These are phyloP conservation scores for Nemania serpens DNA, from an alignment of 2,329 filamentous ascomycete genomes.

Conservation along the genomic window DNA sequence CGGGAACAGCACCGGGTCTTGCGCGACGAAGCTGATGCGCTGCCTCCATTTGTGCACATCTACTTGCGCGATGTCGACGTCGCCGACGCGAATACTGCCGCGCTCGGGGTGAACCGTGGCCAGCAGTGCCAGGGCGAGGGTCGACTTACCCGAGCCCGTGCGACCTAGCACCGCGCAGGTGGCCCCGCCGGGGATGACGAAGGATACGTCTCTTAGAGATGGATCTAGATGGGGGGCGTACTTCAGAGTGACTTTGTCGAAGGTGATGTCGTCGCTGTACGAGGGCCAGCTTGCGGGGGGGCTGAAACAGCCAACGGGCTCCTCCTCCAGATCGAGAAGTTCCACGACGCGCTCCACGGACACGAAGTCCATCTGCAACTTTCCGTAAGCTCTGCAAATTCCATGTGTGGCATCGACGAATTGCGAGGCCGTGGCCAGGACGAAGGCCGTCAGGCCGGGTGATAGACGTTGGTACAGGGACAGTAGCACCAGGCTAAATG, in stretches of 20 bases:
- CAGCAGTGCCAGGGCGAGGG: conserved; percentile 64
- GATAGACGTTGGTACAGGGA: conserved; percentile 77
- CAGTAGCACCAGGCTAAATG: conserved; percentile 72
- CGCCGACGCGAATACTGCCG: conserved; percentile 60
- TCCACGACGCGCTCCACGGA: conserved; percentile 87
- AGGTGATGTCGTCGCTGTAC: conserved; percentile 72
- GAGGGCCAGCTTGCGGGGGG: conserved; percentile 80
- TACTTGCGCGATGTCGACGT: conserved; percentile 55
- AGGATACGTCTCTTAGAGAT: conserved; percentile 68
- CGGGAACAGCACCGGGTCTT: conserved; percentile 66
- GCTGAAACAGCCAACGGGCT: conserved; percentile 66
- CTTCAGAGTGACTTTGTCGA: conserved; percentile 76
- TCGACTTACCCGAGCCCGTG: conserved; percentile 87
- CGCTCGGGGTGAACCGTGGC: conserved; percentile 57
- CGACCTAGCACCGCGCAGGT: conserved; percentile 75
- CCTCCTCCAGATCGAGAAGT: conserved; percentile 77
- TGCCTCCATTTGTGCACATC: conserved; percentile 61
- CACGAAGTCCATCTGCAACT: conserved; percentile 90
- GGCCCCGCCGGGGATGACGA: conserved; percentile 70
- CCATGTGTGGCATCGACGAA: conserved; percentile 73
- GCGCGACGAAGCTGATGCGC: conserved; percentile 66
- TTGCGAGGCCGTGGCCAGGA: conserved; percentile 72
- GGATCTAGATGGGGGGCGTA: conserved; percentile 81
- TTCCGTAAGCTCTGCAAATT: conserved; percentile 79
- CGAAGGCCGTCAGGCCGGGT: conserved; percentile 81